Percentiles rank a stretch among this genome's conserved stretches.
These are phyloP conservation scores for Sphaerosporella brunnea DNA, from an alignment of 495 filamentous ascomycete genomes.

Conservation along the genomic window DNA sequence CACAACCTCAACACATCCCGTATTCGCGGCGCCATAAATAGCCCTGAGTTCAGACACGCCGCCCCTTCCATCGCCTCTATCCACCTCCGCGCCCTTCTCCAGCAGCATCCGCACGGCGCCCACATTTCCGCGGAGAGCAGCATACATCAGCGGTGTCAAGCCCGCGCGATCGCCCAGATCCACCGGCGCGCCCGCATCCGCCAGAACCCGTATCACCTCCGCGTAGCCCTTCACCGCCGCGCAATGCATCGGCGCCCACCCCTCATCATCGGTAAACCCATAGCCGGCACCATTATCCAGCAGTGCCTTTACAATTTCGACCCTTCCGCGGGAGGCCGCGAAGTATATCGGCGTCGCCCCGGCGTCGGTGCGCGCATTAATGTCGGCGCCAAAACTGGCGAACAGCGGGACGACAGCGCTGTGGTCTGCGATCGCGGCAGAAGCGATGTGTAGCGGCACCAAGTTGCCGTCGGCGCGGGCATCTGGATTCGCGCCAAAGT, in stretches of 20 bases:
- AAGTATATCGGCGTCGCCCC: background rate
- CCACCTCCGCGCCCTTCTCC: background rate
- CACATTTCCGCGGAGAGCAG: background rate
- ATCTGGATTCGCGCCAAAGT: background rate
- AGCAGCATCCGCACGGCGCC: background rate
- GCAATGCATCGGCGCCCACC: constrained; percentile 9
- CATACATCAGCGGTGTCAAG: constrained; percentile 5
- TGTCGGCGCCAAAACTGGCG: background rate
- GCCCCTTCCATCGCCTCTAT: background rate
- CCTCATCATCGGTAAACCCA: constrained; percentile 1
- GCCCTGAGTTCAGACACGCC: background rate
- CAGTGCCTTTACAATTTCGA: background rate
- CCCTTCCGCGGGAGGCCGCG: constrained; percentile 1
- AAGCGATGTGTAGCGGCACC: background rate
- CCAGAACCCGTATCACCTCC: constrained; percentile 6
- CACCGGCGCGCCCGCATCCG: constrained; percentile 8
- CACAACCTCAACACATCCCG: background rate
- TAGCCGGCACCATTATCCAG: constrained; percentile 8
- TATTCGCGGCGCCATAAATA: background rate
- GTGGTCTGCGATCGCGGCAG: background rate
- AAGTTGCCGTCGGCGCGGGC: background rate
- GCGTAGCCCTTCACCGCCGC: constrained; percentile 6
- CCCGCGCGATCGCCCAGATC: background rate
- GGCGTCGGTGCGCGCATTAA: background rate
- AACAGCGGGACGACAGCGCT: background rate